phyloP scores from a whole-genome alignment of 768 basidiomycete species.

The Pilatotrama ljubarskyi region DNA sequence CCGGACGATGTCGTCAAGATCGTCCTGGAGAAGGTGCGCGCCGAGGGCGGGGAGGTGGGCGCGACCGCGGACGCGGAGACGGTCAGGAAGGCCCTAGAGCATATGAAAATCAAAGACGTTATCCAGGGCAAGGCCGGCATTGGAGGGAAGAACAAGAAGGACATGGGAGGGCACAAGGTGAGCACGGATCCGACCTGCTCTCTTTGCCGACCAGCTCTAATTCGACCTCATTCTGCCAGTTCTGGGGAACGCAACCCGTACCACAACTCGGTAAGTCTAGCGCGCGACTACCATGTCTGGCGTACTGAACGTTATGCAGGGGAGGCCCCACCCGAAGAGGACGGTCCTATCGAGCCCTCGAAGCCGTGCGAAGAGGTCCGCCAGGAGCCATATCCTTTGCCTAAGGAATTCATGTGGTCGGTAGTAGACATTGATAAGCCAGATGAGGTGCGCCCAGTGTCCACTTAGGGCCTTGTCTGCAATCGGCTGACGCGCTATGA shows the following conservation, averaged over 20 bases:
- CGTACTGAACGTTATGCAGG: constrained; percentile 38
- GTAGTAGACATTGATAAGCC: constrained; percentile 76
- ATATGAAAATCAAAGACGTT: constrained; percentile 83
- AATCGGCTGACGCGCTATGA: neutral
- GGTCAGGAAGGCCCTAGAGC: constrained; percentile 68
- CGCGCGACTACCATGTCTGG: neutral
- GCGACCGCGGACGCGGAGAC: constrained; percentile 60
- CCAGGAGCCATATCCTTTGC: constrained; percentile 85
- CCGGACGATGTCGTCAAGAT: constrained; percentile 64
- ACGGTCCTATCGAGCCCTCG: constrained; percentile 88
- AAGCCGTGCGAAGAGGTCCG: constrained; percentile 77
- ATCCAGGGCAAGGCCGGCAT: constrained; percentile 78
- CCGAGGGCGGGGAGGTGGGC: constrained; percentile 47
- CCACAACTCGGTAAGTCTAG: constrained; percentile 69
- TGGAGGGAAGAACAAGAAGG: constrained; percentile 75
- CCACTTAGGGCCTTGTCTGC: neutral
- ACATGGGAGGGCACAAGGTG: constrained; percentile 89
- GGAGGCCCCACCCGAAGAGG: constrained; percentile 63
- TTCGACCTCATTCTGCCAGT: constrained; percentile 46
- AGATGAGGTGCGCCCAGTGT: constrained; percentile 53
- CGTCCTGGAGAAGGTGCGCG: constrained; percentile 66
- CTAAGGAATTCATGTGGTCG: constrained; percentile 92
- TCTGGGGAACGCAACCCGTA: constrained; percentile 98
- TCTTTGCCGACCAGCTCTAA: neutral
- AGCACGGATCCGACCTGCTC: constrained; percentile 18